A percentile compares a stretch with the other conserved stretches of the same genome.
These are phyloP conservation scores for Colletotrichum orbiculare DNA, from an alignment of 2,329 filamentous ascomycete species.

Conservation along the genomic window DNA sequence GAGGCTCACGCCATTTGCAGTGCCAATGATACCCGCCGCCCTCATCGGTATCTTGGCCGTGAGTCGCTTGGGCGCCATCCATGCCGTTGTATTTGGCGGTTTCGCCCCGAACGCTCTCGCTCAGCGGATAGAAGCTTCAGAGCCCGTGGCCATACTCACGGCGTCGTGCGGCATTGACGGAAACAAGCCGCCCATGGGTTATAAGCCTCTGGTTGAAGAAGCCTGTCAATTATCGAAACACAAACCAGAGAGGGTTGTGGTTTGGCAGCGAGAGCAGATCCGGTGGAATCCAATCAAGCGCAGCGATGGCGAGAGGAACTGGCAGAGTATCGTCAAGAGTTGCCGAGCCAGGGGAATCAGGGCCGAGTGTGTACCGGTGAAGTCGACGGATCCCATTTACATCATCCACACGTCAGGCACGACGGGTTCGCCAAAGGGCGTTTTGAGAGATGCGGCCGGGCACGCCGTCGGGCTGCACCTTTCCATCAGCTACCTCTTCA, in stretches of 20 bases:
- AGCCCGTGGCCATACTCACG: slow-evolving; percentile 81
- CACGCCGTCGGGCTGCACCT: slow-evolving; percentile 88
- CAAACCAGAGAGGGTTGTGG: slow-evolving; percentile 78
- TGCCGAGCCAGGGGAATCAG: slow-evolving; percentile 74
- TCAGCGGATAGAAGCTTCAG: slow-evolving; percentile 87
- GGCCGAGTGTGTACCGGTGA: slow-evolving; percentile 81
- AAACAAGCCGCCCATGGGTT: slow-evolving; percentile 80
- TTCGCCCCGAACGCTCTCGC: slow-evolving; percentile 86
- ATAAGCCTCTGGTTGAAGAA: slow-evolving; percentile 80
- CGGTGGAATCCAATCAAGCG: slow-evolving; percentile 78
- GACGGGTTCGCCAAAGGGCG: slow-evolving; percentile 85
- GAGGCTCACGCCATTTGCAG: slow-evolving; percentile 52
- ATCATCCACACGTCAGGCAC: slow-evolving; percentile 91
- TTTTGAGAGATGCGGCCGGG: slow-evolving; percentile 83
- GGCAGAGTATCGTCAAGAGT: slow-evolving; percentile 81
- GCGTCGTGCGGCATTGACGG: slow-evolving; percentile 95
- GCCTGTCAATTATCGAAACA: slow-evolving; percentile 74
- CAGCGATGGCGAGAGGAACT: slow-evolving; percentile 77
- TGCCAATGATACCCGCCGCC: slow-evolving; percentile 95
- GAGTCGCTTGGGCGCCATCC: slow-evolving; percentile 84
- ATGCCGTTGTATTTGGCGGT: slow-evolving; percentile 93
- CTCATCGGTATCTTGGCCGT: slow-evolving; percentile 88
- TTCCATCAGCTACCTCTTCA: slow-evolving; percentile 85
- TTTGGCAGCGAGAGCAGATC: slow-evolving; percentile 86
- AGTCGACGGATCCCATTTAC: slow-evolving; percentile 83